These are phyloP conservation scores for Didymella arachidicola DNA, from an alignment of 2,329 filamentous ascomycete genomes.

Conservation along the genomic window DNA sequence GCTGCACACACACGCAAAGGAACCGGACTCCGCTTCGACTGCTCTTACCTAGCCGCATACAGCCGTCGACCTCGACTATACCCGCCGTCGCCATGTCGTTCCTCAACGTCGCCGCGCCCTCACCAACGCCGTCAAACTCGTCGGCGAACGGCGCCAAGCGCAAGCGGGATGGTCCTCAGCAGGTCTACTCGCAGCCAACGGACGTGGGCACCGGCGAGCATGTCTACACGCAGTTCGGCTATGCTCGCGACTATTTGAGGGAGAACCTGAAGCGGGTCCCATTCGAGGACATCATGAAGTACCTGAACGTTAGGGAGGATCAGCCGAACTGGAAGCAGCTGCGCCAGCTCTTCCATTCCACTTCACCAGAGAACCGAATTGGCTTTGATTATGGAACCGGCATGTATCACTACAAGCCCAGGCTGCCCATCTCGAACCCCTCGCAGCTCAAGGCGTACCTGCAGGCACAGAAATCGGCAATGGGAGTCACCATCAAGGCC, in stretches of 20 bases:
- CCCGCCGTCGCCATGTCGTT: constrained; percentile 39
- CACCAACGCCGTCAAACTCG: constrained; percentile 62
- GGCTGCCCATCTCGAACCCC: constrained; percentile 81
- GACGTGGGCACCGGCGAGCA: constrained; percentile 79
- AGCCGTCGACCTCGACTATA: background rate
- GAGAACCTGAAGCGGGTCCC: constrained; percentile 72
- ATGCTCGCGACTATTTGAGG: constrained; percentile 70
- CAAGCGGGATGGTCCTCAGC: constrained; percentile 66
- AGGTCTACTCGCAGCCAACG: constrained; percentile 76
- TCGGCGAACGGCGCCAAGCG: constrained; percentile 56
- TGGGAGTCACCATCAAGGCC: constrained; percentile 84
- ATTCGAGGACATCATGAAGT: constrained; percentile 79
- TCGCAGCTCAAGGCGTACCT: constrained; percentile 81
- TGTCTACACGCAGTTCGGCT: constrained; percentile 86
- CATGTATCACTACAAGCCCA: constrained; percentile 82
- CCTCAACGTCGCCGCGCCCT: constrained; percentile 58
- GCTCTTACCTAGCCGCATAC: background rate
- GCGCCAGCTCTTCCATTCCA: constrained; percentile 68
- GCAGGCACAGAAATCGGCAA: constrained; percentile 80
- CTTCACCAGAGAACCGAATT: constrained; percentile 68
- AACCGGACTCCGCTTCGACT: constrained; percentile 5
- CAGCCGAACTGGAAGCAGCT: constrained; percentile 66
- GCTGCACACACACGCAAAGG: constrained; percentile 30
- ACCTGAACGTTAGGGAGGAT: constrained; percentile 74
- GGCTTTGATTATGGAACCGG: constrained; percentile 66